Evolutionary conservation across 805 yeast genomes (phyloP), one percentile per base, ranked within the genome.

Genomic region (Starmerella ratchasimensis): DNA sequence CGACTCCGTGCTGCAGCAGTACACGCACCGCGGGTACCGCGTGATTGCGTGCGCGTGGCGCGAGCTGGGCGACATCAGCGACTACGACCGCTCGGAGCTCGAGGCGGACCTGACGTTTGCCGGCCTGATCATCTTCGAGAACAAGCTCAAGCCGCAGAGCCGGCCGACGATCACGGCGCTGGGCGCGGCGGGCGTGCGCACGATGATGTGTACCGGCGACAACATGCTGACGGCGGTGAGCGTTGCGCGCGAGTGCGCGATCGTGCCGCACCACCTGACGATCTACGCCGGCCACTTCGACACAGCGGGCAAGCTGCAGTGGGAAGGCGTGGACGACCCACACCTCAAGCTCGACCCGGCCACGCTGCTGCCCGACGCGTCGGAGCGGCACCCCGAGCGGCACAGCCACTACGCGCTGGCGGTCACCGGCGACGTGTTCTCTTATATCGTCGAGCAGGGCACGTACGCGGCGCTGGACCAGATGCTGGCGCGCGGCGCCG

Each of bases 171-270:
- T 90, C 34, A 46, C 57, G 10, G 67, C 71, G 41, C 63, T 90
- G 34, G 62, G 63, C 17, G 65, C 64, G 5, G 96, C 98, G 0
- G 65, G 71, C 17, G 68, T 90, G 34, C 66, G 96, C 48, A 80
- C 90, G 0, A 63, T 84, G 21, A 90, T 90, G 98, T 90, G 98
- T 58, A 90, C 98, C 0, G 99, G 99, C 37, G 99, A 90, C 57
- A 90, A 90, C 54, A 73, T 90, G 15, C 62, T 90, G 39, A 90
- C 99, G 0, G 98, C 97, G 0, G 72, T 90, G 16, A 80, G 94
- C 58, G 98, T 90, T 14, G 94, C 80, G 3, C 68, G 74, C 42
- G 95, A 88, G 52, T 81, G 93, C 54, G 76, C 73, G 3, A 63
- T 90, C 44, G 58, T 90, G 9, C 57, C 57, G 3, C 49, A 55